phyloP scores from a whole-genome alignment of 1,139 yeast genomes.

The Kurtzmaniella quercitrusa region DNA sequence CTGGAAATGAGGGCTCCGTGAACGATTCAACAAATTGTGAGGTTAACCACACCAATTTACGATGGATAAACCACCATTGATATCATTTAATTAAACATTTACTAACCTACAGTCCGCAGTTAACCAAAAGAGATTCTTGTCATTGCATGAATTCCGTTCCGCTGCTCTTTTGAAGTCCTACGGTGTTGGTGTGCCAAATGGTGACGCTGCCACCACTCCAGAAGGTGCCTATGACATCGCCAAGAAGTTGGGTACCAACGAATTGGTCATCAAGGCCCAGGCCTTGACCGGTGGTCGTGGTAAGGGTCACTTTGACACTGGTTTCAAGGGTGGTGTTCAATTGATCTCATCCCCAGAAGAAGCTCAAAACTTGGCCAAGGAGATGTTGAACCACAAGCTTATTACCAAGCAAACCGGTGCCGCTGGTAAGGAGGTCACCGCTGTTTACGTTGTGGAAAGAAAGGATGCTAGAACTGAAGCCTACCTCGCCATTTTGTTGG shows the following conservation, averaged over 20 bases:
- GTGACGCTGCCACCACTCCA: slow-evolving; percentile 87
- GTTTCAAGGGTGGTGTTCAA: slow-evolving; percentile 95
- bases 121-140: slow-evolving; percentile 61
- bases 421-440: slow-evolving; percentile 95
- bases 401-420: slow-evolving; percentile 98
- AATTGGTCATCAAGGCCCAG: slow-evolving; percentile 95
- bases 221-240: slow-evolving; percentile 86
- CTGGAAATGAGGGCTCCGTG: neutral
- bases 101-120: slow-evolving; percentile 13
- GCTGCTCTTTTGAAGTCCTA: slow-evolving; percentile 79
- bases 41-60: neutral
- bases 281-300: slow-evolving; percentile 99
- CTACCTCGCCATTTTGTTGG: slow-evolving; percentile 90
- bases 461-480: slow-evolving; percentile 94
- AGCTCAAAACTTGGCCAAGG: slow-evolving; percentile 79
- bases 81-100: too few relatives aligned
- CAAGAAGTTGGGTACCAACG: slow-evolving; percentile 58
- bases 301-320: slow-evolving; percentile 95
- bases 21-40: neutral
- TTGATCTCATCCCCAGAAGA: slow-evolving; percentile 82
- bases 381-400: slow-evolving; percentile 89
- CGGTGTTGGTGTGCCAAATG: slow-evolving; percentile 89
- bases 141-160: slow-evolving; percentile 95
- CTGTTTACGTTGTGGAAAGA: slow-evolving; percentile 94
- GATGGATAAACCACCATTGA: too few relatives aligned